Conservation (phyloP, 1,284 basidiomycete species). For the Exobasidium rhododendri region DNA sequence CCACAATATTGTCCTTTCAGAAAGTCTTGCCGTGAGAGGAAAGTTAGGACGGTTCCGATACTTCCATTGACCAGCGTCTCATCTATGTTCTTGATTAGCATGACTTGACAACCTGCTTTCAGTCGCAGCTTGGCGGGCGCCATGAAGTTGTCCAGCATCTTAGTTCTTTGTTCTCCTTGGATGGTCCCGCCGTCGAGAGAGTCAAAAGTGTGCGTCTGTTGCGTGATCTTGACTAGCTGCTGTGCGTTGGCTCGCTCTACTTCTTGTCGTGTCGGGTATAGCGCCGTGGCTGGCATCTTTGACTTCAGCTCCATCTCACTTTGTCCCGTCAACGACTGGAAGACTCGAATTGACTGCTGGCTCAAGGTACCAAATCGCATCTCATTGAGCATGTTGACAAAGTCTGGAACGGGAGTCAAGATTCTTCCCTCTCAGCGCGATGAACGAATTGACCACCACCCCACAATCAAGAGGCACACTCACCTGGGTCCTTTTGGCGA, state of each 20-base stretch:
- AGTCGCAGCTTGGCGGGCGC: slow-evolving; percentile 60
- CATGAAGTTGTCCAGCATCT: slow-evolving; percentile 39
- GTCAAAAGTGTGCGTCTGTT: slow-evolving; percentile 30
- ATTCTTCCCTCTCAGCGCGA: background rate
- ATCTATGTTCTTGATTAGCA: slow-evolving; percentile 75
- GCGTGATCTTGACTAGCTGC: slow-evolving; percentile 60
- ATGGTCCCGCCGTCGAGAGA: slow-evolving; percentile 39
- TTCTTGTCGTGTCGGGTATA: slow-evolving; percentile 65
- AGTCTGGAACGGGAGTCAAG: slow-evolving; percentile 25
- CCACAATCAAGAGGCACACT: background rate
- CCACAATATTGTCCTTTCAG: slow-evolving; percentile 66
- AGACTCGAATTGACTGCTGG: slow-evolving; percentile 36
- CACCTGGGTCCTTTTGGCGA: slow-evolving; percentile 61
- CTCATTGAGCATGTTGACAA: slow-evolving; percentile 48
- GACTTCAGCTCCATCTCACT: slow-evolving; percentile 1
- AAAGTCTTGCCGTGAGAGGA: slow-evolving; percentile 7
- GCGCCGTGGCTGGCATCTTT: slow-evolving; percentile 21
- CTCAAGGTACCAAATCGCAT: slow-evolving; percentile 33
- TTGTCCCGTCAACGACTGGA: slow-evolving; percentile 13
- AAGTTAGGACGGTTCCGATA: slow-evolving; percentile 64
- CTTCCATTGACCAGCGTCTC: slow-evolving; percentile 78
- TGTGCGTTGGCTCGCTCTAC: slow-evolving; percentile 70
- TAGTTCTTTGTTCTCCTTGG: slow-evolving; percentile 25
- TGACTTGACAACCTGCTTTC: slow-evolving; percentile 65
- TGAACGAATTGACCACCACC: too few relatives aligned